Base-by-base conservation (phyloP, 768 basidiomycete genomes). In the Paxillus ammoniavirescens region DNA sequence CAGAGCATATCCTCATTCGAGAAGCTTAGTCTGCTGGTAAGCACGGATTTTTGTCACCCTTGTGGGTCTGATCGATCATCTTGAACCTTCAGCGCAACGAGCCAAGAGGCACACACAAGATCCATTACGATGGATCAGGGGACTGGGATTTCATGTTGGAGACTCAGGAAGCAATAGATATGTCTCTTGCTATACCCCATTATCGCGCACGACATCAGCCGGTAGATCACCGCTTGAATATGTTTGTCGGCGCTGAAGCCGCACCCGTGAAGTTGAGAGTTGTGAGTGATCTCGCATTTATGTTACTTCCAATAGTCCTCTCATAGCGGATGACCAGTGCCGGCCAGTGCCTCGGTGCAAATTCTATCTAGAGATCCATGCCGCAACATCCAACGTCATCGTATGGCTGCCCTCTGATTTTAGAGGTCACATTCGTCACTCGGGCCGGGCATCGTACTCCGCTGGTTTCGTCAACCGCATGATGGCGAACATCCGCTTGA, bases 341-440 rank as follows among this genome's bases (percentile, higher is more conserved):
- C 82, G 84, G 55, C 77, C 76, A 37, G 70, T 77, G 26, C 71
- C 74, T 50, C 81, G 78, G 52, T 77, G 76, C 35, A 77, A 76
- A 64, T 83, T 86, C 59, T 81, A 80, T 66, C 77, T 91, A 46
- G 82, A 87, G 66, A 73, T 91, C 35, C 78, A 77, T 57, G 84
- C 81, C 15, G 72, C 76, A n/a, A 70, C 74, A n/a, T 86, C 89
- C 38, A 80, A 88, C 61, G 79, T 91, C 30, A 89, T 83, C 5
- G 69, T 91, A 54, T 91, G 84, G 82, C 75, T 91, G 17, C 89
- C 89, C 13, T 89, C 87, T 35, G 88, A 91, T 63, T 91, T 91
- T 71, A 80, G 75, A 51, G 89, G 89, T 21, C 79, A 73, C 36
- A 87, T 91, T 37, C 79, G 76, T 60, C 70, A 80, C 60, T 69